Evolutionary conservation across 805 yeast genomes (phyloP), one percentile per base, ranked within the genome.

Genomic region (Sugiyamaella lignohabitans): DNA sequence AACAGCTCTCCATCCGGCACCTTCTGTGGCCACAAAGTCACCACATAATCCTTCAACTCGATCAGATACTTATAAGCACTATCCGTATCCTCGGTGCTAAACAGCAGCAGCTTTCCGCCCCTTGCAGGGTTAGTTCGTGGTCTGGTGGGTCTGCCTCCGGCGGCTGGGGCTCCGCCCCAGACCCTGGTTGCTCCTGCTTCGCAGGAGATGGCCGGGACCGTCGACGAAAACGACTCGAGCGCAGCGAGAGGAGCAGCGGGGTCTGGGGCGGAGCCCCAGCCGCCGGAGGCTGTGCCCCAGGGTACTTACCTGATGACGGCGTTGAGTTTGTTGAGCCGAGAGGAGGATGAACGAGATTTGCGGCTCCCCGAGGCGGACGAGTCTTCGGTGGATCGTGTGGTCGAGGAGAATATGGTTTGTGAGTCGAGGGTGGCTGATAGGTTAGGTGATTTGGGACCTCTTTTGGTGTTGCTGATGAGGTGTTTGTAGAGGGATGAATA

Each of bases 91-190:
- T 84, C 87, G 50, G 78, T 78, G 14, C 11, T 8, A 66, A 86
- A 91, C n/a, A 93, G 68, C 59, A 89, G 87, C 46, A 93, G 65
- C 59, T 88, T 88, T 0, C 96, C 95, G 58, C 88, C 96, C 57
- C 85, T 83, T 2, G 68, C 69, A 58, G 53, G 73, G 20, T 76
- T 79, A 17, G 18, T 35, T 17, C 38, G 18, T 27, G 11, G 8
- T 27, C 32, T 14, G 8, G 14, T 27, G 14, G 11, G 8, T 27
- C 14, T 14, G 32, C 32, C 32, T 27, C 32, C 32, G 32, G 32
- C 32, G 32, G 32, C 32, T 14, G n/a, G 32, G 32, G 32, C 32
- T 27, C 32, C 14, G 32, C 32, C 32, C 32, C 11, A 14, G 14
- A 8, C 32, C 32, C 11, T 27, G 8, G 32, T 27, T 27, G 11